A percentile compares a stretch with the other conserved stretches of the same genome.
Evolutionary conservation across 495 filamentous ascomycete genomes (phyloP).

Genomic region (Neurospora cerealis): DNA sequence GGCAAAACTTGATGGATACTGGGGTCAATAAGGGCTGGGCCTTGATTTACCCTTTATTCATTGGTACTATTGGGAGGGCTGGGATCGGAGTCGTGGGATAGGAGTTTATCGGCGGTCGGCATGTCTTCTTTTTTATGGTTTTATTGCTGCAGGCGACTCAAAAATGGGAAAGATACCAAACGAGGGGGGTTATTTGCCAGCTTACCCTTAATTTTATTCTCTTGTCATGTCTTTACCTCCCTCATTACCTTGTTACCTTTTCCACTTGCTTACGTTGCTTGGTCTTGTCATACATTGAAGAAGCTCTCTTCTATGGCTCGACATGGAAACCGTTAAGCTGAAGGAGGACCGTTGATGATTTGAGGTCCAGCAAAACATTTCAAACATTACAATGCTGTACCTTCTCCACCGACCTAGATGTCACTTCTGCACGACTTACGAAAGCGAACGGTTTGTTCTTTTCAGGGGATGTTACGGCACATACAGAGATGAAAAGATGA

Average conservation of each 20-base stretch:
- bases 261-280: background rate
- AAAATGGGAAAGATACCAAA: background rate
- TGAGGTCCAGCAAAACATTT: background rate
- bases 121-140: background rate
- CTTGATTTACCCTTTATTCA: background rate
- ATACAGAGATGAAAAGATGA: background rate
- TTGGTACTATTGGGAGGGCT: background rate
- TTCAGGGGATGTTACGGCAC: background rate
- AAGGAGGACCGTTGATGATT: background rate
- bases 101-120: background rate
- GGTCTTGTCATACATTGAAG: background rate
- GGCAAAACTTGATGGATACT: background rate
- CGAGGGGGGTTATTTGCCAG: background rate
- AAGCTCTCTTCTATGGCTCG: background rate
- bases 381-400: too few relatives aligned
- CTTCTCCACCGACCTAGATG: too few relatives aligned
- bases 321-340: background rate
- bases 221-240: background rate
- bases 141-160: background rate
- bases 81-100: background rate
- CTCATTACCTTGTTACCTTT: background rate
- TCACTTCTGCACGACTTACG: background rate
- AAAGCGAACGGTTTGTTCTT: background rate
- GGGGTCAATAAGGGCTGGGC: background rate
- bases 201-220: background rate